Base-by-base conservation (phyloP, 129 eudicot genomes). In the Pittosporum tobira region DNA sequence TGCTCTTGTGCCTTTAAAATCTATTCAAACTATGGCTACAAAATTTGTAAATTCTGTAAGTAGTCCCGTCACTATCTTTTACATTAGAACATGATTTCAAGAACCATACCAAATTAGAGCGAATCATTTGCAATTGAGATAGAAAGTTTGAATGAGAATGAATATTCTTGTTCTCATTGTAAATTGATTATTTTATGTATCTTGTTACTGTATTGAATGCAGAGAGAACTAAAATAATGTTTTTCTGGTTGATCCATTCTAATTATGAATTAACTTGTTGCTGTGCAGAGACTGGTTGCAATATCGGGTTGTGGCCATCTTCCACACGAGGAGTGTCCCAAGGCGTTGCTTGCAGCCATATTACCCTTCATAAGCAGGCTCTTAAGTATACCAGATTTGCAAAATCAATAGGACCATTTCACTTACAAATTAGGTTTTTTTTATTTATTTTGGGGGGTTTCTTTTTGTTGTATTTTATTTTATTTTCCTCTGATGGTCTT, bases 311-410 rank as follows among this genome's bases (percentile, higher is more conserved):
- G 99, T 57, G 99, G 99, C 60, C 99, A 91, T 81, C 84, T 91
- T 55, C 99, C 99, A 0, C 99, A 91, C 18, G 99, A 91, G 82
- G 99, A 91, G 62, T 91, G 99, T 64, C 94, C 99, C 5, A 87
- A 87, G 78, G 94, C 94, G 54, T 70, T 91, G 75, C 96, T 87
- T 36, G 90, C 94, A 31, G 96, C 94, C 26, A 71, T 87, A 51
- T 53, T 78, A 21, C 99, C 99, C 6, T 87, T 91, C 75, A 81
- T 91, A 49, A 80, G 81, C 71, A 79, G 70, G 71, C 57, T 83
- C 19, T 53, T 90, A 59, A 53, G 53, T 68, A 63, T 51, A 53
- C 72, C 64, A 65, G 84, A 81, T 63, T 38, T 63, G 64, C 78
- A 53, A 16, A 59, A 43, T 13, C 61, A 36, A 45, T 65, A 81